These are phyloP conservation scores for Hymenoscyphus salicellus DNA, from an alignment of 2,329 filamentous ascomycete species.

Conservation along the genomic window DNA sequence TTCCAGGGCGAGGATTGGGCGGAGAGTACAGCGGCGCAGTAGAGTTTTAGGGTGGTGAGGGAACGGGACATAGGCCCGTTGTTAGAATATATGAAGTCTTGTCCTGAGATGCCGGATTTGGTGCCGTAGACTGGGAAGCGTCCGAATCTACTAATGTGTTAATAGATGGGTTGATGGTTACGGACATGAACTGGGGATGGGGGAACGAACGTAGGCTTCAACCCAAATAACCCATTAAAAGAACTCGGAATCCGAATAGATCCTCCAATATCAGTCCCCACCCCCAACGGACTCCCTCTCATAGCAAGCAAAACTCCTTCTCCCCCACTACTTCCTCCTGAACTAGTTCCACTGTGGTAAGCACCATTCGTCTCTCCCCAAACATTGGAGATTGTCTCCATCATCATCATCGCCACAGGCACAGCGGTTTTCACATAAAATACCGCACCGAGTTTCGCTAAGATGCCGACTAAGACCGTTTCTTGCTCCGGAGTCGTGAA, in stretches of 20 bases:
- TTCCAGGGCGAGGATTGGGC: conserved; percentile 36
- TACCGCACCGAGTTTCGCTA: conserved; percentile 42
- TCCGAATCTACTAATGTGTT: conserved; percentile 32
- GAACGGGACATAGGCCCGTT: conserved; percentile 41
- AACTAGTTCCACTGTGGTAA: conserved; percentile 31
- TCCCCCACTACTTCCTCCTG: conserved; percentile 32
- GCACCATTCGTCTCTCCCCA: conserved; percentile 40
- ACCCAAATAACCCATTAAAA: conserved; percentile 39
- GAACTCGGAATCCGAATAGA: conserved; percentile 40
- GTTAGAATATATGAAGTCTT: conserved; percentile 40
- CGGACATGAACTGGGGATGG: neutral
- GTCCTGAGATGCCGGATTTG: conserved; percentile 38
- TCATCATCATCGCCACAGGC: conserved; percentile 43
- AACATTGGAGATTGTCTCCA: conserved; percentile 42
- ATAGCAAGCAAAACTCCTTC: conserved; percentile 33
- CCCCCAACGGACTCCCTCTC: conserved; percentile 31
- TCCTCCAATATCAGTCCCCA: conserved; percentile 38
- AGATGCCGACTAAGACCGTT: conserved; percentile 38
- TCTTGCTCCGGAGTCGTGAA: conserved; percentile 27
- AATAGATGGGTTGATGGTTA: neutral
- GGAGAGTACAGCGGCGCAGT: conserved; percentile 38
- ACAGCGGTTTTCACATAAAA: conserved; percentile 43
- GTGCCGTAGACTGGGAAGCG: conserved; percentile 39
- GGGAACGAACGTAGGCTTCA: conserved; percentile 37
- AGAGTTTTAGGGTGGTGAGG: conserved; percentile 36